Conservation (phyloP, 1,284 basidiomycete genomes). For the Cutaneotrichosporon arboriforme region DNA sequence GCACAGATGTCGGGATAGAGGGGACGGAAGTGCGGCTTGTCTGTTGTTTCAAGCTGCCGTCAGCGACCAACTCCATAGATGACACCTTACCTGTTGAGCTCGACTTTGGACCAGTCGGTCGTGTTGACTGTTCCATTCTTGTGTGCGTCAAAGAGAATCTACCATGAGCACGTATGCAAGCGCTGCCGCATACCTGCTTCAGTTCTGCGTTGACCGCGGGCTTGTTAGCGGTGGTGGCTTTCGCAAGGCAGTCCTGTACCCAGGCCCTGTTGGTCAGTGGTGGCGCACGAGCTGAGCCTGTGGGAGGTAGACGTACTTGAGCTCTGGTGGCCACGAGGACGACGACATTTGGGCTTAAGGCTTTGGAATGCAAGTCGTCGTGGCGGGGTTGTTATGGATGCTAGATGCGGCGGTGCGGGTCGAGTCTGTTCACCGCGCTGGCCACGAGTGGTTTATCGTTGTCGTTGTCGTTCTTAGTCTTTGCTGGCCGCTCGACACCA, state of each 20-base stretch:
- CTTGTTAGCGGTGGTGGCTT: conserved; percentile 45
- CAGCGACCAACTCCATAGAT: not conserved
- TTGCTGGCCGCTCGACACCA: no score
- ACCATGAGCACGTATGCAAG: not conserved
- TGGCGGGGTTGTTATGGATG: no score
- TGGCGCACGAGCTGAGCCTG: no score
- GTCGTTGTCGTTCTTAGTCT: no score
- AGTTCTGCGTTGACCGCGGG: conserved; percentile 45
- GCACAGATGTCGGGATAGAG: not conserved
- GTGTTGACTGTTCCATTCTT: conserved; percentile 40
- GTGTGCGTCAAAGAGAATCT: conserved; percentile 47
- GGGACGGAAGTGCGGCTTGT: conserved; percentile 19
- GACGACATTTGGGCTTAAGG: conserved; percentile 25
- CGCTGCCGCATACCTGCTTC: conserved; percentile 34
- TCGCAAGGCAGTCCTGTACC: conserved; percentile 44
- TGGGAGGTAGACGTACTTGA: conserved; percentile 28
- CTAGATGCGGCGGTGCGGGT: no score
- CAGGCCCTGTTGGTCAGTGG: conserved; percentile 29
- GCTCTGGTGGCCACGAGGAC: conserved; percentile 34
- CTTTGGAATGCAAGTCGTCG: no score
- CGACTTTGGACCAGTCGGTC: conserved; percentile 45
- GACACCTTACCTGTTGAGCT: conserved; percentile 40
- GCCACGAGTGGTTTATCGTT: no score
- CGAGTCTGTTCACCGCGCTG: no score
- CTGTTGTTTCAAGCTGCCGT: conserved; percentile 32